phyloP scores from a whole-genome alignment of 257 asterid genomes.

The Jacaranda copaia region DNA sequence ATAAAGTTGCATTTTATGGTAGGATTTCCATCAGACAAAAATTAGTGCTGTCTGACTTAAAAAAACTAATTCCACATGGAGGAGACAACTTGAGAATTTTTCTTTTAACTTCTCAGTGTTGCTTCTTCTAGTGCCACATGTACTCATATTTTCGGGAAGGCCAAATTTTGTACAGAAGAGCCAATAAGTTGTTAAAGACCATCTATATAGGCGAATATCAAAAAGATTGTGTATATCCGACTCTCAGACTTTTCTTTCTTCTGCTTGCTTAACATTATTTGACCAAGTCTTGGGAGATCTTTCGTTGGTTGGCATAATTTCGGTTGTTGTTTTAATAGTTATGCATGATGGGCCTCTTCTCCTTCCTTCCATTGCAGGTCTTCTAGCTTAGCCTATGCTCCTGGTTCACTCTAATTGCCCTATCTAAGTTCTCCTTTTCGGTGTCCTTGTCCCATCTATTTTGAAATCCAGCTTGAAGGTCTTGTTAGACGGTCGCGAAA shows the following conservation, averaged over 20 bases:
- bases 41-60: not conserved
- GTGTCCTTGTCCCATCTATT: not conserved
- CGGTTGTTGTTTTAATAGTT: not conserved
- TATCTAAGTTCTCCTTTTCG: not conserved
- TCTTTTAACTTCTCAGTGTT: too few species aligned
- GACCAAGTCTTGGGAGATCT: not conserved
- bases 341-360: not conserved
- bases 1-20: not conserved
- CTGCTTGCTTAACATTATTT: not conserved
- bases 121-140: not conserved
- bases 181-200: not conserved
- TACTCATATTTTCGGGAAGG: not conserved
- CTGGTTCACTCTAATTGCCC: not conserved
- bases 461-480: not conserved
- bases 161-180: not conserved
- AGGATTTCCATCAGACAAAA: not conserved
- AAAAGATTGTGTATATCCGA: not conserved
- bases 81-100: too few species aligned
- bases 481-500: not conserved
- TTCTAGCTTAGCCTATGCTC: not conserved
- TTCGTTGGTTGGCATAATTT: not conserved
- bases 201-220: not conserved
- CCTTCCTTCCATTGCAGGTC: not conserved
- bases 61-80: too few species aligned
- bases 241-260: not conserved